Percentiles rank a stretch among this genome's conserved stretches.
These are phyloP conservation scores for Pseudogymnoascus sp. DNA, from an alignment of 2,329 filamentous ascomycete genomes.

Conservation along the genomic window DNA sequence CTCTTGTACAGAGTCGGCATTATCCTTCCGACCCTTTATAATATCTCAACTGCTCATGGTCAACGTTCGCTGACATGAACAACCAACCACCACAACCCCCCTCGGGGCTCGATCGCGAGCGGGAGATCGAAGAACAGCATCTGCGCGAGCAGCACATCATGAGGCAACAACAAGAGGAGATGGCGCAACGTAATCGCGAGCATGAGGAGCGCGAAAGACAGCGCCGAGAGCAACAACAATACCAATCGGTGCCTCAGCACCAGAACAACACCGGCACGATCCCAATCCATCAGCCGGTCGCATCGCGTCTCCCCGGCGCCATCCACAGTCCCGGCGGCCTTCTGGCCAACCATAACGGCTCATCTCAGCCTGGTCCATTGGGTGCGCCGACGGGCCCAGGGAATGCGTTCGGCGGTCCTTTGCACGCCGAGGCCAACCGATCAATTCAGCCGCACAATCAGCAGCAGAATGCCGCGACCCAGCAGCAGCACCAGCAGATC, in stretches of 20 bases:
- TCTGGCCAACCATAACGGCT: slow-evolving; percentile 63
- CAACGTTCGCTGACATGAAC: slow-evolving; percentile 22
- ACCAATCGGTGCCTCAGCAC: slow-evolving; percentile 61
- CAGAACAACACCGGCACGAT: slow-evolving; percentile 85
- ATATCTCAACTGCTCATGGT: not conserved
- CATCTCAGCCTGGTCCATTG: slow-evolving; percentile 44
- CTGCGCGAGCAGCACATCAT: slow-evolving; percentile 45
- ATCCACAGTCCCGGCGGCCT: slow-evolving; percentile 91
- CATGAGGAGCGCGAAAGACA: slow-evolving; percentile 57
- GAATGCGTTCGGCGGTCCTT: slow-evolving; percentile 46
- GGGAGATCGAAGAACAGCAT: slow-evolving; percentile 47
- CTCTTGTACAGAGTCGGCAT: not conserved
- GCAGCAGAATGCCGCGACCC: slow-evolving; percentile 34
- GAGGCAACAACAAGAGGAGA: slow-evolving; percentile 45
- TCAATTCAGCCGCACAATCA: slow-evolving; percentile 46
- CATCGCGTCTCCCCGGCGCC: slow-evolving; percentile 67
- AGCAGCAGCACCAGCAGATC: slow-evolving; percentile 51
- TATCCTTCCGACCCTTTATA: not conserved
- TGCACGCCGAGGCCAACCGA: slow-evolving; percentile 46
- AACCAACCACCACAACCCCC: slow-evolving; percentile 26
- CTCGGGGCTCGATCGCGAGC: slow-evolving; percentile 30
- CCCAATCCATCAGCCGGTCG: slow-evolving; percentile 89
- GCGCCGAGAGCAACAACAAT: slow-evolving; percentile 55
- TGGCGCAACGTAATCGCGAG: slow-evolving; percentile 42
- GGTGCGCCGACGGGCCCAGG: slow-evolving; percentile 29